phyloP scores from a whole-genome alignment of 192 early-diverging fungal species.

The Umbelopsis sp. region DNA sequence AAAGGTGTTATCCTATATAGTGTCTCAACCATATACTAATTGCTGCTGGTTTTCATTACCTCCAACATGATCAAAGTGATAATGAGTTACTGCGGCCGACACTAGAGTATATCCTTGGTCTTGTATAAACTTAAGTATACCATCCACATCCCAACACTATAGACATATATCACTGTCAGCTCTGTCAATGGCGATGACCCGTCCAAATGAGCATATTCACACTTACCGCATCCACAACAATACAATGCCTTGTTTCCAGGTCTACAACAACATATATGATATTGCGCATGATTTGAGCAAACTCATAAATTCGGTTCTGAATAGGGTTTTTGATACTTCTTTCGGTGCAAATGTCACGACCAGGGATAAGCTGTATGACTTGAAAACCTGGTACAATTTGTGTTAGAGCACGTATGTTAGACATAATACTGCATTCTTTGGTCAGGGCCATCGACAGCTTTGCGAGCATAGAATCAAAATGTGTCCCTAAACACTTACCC shows the following conservation, averaged over 20 bases:
- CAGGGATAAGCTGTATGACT: slow-evolving; percentile 71
- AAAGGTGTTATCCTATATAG: background rate
- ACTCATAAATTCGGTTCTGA: slow-evolving; percentile 73
- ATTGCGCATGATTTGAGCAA: slow-evolving; percentile 84
- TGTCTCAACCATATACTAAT: background rate
- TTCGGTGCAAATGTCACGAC: slow-evolving; percentile 67
- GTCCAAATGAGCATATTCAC: too few species aligned
- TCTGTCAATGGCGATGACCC: too few species aligned
- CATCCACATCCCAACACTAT: slow-evolving; percentile 92
- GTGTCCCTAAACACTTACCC: slow-evolving; percentile 32
- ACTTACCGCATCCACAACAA: slow-evolving; percentile 82
- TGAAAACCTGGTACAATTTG: slow-evolving; percentile 42
- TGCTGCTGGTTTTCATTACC: slow-evolving; percentile 43
- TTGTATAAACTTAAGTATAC: slow-evolving; percentile 65
- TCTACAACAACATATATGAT: slow-evolving; percentile 84
- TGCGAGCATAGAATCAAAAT: too few species aligned
- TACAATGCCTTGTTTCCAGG: slow-evolving; percentile 63
- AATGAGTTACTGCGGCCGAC: slow-evolving; percentile 77
- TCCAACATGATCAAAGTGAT: slow-evolving; percentile 88
- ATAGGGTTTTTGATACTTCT: slow-evolving; percentile 64
- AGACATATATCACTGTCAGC: background rate
- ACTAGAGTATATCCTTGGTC: slow-evolving; percentile 67
- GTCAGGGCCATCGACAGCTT: too few species aligned
- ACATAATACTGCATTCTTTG: background rate
- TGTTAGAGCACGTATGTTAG: background rate